These are phyloP conservation scores for Paraphaeosphaeria minitans DNA, from an alignment of 2,329 filamentous ascomycete species.

Conservation along the genomic window DNA sequence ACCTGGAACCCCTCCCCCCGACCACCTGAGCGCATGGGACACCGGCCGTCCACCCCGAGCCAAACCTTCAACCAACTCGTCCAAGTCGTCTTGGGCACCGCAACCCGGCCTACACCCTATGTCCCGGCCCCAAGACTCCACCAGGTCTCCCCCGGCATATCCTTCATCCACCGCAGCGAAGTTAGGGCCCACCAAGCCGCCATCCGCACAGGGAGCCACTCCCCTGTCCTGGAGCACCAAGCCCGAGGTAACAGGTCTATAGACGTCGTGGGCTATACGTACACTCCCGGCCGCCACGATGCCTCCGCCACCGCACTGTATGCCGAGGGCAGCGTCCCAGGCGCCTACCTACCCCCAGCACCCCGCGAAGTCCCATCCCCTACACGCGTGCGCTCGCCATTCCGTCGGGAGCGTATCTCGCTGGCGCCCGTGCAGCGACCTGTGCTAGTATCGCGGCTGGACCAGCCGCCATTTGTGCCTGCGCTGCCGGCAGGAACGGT, in stretches of 20 bases:
- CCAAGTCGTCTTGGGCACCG: not conserved
- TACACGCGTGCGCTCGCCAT: not conserved
- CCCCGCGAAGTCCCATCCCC: not conserved
- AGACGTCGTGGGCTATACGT: conserved; percentile 1
- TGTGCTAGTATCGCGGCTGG: not conserved
- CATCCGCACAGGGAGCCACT: conserved; percentile 10
- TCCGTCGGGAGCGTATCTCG: not conserved
- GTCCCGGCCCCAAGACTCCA: conserved; percentile 17
- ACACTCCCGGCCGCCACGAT: not conserved
- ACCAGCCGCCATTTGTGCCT: conserved; percentile 5
- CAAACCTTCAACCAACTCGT: not conserved
- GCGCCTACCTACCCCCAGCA: not conserved
- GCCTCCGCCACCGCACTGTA: not conserved
- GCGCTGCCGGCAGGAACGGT: conserved; percentile 1
- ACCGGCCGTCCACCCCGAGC: not conserved
- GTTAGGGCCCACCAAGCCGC: conserved; percentile 9
- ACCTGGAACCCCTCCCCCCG: not conserved
- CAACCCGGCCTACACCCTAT: not conserved
- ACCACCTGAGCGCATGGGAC: not conserved
- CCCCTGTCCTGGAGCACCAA: conserved; percentile 1
- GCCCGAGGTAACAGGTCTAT: not conserved
- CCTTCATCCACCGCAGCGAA: conserved; percentile 11
- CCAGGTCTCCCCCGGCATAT: conserved; percentile 22
- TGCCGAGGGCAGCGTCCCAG: not conserved
- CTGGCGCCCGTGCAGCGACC: not conserved